A percentile compares a stretch with the other conserved stretches of the same genome.
These are phyloP conservation scores for Aspergillus costaricaensis DNA, from an alignment of 2,329 filamentous ascomycete genomes.

Conservation along the genomic window DNA sequence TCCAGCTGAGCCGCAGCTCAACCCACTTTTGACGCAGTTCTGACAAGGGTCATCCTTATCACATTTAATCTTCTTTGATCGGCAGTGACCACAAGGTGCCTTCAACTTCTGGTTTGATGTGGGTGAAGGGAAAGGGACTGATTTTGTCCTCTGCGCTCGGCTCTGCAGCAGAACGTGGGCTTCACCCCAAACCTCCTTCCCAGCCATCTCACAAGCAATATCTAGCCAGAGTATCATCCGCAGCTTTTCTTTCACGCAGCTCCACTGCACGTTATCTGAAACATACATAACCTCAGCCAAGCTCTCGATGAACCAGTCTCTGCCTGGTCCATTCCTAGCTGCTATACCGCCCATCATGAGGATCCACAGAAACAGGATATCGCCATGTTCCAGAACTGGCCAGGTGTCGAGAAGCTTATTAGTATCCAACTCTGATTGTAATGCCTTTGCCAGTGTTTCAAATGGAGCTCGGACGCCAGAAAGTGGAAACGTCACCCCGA, in stretches of 20 bases:
- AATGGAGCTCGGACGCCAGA: background rate
- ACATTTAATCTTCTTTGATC: background rate
- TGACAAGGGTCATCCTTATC: background rate
- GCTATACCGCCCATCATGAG: conserved; percentile 4
- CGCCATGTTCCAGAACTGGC: background rate
- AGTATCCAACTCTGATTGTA: background rate
- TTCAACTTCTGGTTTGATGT: background rate
- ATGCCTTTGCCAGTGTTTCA: background rate
- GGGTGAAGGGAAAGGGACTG: too few relatives aligned
- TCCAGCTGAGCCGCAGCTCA: background rate
- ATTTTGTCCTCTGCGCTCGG: background rate
- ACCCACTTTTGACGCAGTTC: background rate
- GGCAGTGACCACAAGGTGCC: background rate
- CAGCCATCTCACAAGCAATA: conserved; percentile 4
- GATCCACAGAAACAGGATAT: background rate
- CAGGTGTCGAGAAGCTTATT: background rate
- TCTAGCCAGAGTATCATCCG: background rate
- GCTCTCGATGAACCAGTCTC: background rate
- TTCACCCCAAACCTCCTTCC: conserved; percentile 1
- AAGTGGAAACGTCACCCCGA: conserved; percentile 2
- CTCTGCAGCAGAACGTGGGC: background rate
- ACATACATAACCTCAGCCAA: background rate
- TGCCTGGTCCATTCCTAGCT: background rate
- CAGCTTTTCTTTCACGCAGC: background rate
- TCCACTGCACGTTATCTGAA: background rate